Evolutionary conservation across 208 protist species (phyloP), one percentile per base, ranked within the genome.

Genomic region (Crithidia bombi): DNA sequence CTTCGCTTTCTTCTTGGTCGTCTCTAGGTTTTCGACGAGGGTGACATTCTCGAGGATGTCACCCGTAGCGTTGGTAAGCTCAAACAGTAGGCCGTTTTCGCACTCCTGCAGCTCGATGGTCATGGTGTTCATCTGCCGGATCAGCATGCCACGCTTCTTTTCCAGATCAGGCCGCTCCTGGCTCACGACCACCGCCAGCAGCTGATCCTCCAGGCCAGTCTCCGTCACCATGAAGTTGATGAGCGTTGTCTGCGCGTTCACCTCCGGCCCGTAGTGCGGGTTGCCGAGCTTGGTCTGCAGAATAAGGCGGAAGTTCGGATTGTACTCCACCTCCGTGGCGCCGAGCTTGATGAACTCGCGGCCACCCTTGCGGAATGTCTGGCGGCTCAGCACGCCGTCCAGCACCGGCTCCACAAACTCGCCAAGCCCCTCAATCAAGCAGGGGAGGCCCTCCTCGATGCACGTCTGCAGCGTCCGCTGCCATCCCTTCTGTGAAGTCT

Each of bases 181-280:
- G 75, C 96, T 98, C 35, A 99, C 98, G 15, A 99, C 98, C 21
- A 98, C 87, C 5, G 97, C 98, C 14, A 99, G 88, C 65, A 99
- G 89, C 91, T 99, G 98, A 70, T 99, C 98, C 86, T 99, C 98
- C 41, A 99, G 89, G 64, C 98, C 98, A 26, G 94, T 93, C 69
- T 98, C 91, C 11, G 98, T 99, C 50, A 99, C 98, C 85, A 98
- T 99, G 79, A 99, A 99, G 89, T 99, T 99, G 81, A 99, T 98
- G 28, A 99, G 73, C 7, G 98, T 99, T 32, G 96, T 98, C 84
- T 99, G 97, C 12, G 98, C 98, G 77, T 99, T 98, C 57, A 99
- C 96, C 85, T 99, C 98, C n/a, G 98, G 98, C 44, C 97, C 95
- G 86, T 99, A 99, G 73, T 99, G 97, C n/a, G 98, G 98, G 73